These are phyloP conservation scores for Fusarium acutatum DNA, from an alignment of 2,329 filamentous ascomycete species.

Conservation along the genomic window DNA sequence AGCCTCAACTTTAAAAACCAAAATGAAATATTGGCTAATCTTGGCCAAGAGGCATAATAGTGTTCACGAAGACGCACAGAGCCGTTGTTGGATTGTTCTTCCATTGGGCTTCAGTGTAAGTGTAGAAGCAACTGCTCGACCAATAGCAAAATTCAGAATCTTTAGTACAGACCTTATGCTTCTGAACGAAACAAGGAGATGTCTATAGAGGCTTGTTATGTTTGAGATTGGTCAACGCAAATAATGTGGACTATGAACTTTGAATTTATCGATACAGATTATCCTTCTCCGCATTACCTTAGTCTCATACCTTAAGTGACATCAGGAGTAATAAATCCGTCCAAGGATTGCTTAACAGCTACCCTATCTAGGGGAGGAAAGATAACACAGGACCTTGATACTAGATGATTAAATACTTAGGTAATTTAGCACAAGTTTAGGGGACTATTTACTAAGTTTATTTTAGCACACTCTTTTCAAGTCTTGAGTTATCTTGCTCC, in stretches of 20 bases:
- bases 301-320: not conserved
- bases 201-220: not conserved
- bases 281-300: not conserved
- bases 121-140: not conserved
- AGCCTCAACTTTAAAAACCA: not conserved
- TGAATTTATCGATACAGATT: not conserved
- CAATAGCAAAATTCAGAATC: not conserved
- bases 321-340: not conserved
- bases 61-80: conserved; percentile 3
- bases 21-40: not conserved
- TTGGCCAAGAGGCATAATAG: not conserved
- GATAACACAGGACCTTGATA: not conserved
- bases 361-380: not conserved
- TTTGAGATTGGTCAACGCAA: not conserved
- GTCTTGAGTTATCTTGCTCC: not conserved
- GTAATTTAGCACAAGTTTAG: not conserved
- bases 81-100: not conserved
- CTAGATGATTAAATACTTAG: not conserved
- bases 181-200: not conserved
- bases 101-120: not conserved
- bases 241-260: not conserved
- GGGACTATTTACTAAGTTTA: not conserved
- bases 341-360: not conserved
- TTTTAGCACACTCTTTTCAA: not conserved
- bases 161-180: not conserved